phyloP scores from a whole-genome alignment of 2,329 filamentous ascomycete species.

The Pseudogymnoascus verrucosus region DNA sequence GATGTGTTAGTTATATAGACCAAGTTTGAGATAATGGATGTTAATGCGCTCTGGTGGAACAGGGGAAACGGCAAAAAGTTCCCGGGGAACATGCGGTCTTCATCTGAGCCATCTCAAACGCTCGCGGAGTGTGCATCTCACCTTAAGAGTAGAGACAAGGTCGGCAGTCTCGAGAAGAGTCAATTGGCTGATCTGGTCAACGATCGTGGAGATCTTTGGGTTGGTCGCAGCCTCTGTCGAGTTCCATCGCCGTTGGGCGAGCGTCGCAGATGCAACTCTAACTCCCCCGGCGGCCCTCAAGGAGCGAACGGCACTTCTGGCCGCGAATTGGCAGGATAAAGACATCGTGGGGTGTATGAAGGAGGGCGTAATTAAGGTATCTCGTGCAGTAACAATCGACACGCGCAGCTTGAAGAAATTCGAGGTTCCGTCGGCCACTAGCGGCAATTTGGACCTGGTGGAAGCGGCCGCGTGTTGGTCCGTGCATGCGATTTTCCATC shows the following conservation, averaged over 20 bases:
- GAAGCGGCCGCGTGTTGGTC: constrained; percentile 4
- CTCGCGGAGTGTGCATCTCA: constrained; percentile 32
- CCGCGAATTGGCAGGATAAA: constrained; percentile 54
- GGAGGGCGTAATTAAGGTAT: constrained; percentile 10
- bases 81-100: neutral
- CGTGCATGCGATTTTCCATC: constrained; percentile 7
- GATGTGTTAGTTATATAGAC: constrained; percentile 9
- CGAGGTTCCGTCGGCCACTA: constrained; percentile 9
- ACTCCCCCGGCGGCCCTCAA: constrained; percentile 43
- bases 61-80: neutral
- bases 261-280: constrained; percentile 37
- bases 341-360: constrained; percentile 43
- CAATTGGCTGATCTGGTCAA: constrained; percentile 98
- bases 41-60: neutral
- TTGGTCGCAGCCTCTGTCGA: constrained; percentile 70
- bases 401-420: constrained; percentile 11
- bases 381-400: neutral
- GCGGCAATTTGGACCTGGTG: constrained; percentile 8
- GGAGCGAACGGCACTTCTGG: constrained; percentile 56
- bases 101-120: neutral
- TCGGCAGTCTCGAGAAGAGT: constrained; percentile 96
- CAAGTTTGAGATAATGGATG: neutral
- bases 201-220: constrained; percentile 89
- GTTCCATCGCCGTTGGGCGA: constrained; percentile 63
- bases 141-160: constrained; percentile 90